Evolutionary conservation across 2,329 filamentous ascomycete genomes (phyloP).

Genomic region (Sphaerulina musiva): DNA sequence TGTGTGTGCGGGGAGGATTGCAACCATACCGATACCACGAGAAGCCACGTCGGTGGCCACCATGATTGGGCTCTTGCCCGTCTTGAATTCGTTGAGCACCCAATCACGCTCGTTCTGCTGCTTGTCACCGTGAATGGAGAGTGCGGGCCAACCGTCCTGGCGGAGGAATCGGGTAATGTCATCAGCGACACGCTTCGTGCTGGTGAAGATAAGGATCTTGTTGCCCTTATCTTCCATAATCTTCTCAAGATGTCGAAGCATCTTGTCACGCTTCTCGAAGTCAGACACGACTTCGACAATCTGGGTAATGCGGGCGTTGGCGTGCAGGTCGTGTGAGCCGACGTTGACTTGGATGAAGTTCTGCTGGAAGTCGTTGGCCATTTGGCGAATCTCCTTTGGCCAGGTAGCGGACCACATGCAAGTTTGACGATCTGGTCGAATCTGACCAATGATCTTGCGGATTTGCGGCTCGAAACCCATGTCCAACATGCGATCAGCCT

Average conservation of each 20-base stretch:
- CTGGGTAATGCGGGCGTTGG: constrained; percentile 97
- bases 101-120: constrained; percentile 99
- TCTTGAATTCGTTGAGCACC: constrained; percentile 99
- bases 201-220: constrained; percentile 91
- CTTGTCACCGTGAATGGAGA: constrained; percentile 98
- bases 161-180: constrained; percentile 96
- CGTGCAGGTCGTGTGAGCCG: constrained; percentile 88
- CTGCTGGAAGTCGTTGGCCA: constrained; percentile 83
- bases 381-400: constrained; percentile 94
- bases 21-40: constrained; percentile 99
- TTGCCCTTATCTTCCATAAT: constrained; percentile 95
- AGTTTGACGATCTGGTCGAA: constrained; percentile 95
- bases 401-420: constrained; percentile 99
- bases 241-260: constrained; percentile 96
- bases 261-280: constrained; percentile 93
- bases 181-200: constrained; percentile 84
- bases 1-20: constrained; percentile 40
- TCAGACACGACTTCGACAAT: constrained; percentile 94
- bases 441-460: constrained; percentile 96
- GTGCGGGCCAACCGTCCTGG: constrained; percentile 94
- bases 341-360: constrained; percentile 99
- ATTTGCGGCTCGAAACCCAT: constrained; percentile 99
- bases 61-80: constrained; percentile 99
- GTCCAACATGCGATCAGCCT: constrained; percentile 99
- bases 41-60: constrained; percentile 99